Conservation (phyloP, 139 green algal genomes). For the Closterium sp. region DNA sequence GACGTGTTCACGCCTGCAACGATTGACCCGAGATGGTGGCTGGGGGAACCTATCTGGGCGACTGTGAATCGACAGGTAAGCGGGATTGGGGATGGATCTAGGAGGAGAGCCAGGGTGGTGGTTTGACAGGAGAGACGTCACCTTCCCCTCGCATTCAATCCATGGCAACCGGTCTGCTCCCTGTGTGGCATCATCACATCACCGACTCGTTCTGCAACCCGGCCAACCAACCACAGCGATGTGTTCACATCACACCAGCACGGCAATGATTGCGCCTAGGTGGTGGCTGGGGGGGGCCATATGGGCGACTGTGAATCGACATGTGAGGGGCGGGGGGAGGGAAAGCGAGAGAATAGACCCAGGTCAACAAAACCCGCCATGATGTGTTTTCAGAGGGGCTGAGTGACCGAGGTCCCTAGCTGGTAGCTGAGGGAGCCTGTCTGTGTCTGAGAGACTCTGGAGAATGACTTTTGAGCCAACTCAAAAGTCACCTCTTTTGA, state of each 20-base stretch:
- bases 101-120: not conserved
- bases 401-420: too few relatives aligned
- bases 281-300: conserved; percentile 52
- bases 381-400: too few relatives aligned
- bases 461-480: not conserved
- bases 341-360: too few relatives aligned
- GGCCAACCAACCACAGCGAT: conserved; percentile 23
- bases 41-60: conserved; percentile 52
- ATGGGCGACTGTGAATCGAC: conserved; percentile 20
- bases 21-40: conserved; percentile 34
- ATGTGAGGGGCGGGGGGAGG: not conserved
- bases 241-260: conserved; percentile 30
- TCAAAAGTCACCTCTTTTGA: not conserved
- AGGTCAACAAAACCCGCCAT: too few relatives aligned
- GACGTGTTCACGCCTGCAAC: conserved; percentile 19
- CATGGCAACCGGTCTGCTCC: conserved; percentile 47
- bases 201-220: conserved; percentile 39
- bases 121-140: conserved; percentile 23
- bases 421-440: too few relatives aligned
- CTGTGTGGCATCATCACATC: conserved; percentile 43
- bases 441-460: too few relatives aligned
- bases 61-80: conserved; percentile 32
- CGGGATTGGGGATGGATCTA: not conserved
- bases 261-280: conserved; percentile 1
- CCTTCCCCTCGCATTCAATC: conserved; percentile 57